Evolutionary conservation across 1,284 basidiomycete genomes (phyloP).

Genomic region (Rhodotorula sp.): DNA sequence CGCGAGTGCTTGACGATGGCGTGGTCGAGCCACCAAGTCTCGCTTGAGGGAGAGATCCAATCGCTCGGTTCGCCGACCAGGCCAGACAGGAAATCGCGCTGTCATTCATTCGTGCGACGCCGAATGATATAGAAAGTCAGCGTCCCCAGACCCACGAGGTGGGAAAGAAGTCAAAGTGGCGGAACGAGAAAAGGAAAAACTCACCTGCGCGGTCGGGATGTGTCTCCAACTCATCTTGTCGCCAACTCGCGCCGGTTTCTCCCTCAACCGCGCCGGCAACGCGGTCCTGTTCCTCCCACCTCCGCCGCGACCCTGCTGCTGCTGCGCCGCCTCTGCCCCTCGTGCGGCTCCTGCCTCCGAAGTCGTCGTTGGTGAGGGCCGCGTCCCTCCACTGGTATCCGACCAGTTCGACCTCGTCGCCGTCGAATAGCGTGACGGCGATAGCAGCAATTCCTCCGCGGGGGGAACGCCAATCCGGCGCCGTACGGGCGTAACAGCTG

Average conservation of each 20-base stretch:
- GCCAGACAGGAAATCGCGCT: conserved; percentile 23
- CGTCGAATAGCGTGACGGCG: not conserved
- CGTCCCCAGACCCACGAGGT: no score
- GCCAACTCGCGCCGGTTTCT: not conserved
- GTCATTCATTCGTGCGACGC: no score
- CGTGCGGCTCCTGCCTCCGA: no score
- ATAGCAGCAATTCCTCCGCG: not conserved
- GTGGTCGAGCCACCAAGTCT: conserved; percentile 35
- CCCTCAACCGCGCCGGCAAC: not conserved
- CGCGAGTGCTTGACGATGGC: conserved; percentile 18
- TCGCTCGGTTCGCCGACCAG: conserved; percentile 24
- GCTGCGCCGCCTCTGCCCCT: not conserved
- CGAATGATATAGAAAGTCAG: no score
- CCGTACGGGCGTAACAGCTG: not conserved
- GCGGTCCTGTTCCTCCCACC: not conserved
- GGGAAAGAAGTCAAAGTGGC: not conserved
- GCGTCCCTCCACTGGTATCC: no score
- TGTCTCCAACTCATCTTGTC: conserved; percentile 21
- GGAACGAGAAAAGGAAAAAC: not conserved
- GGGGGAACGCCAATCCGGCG: conserved; percentile 4
- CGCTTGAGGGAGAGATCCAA: conserved; percentile 20
- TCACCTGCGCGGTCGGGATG: conserved; percentile 2
- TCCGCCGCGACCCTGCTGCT: not conserved
- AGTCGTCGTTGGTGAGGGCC: no score
- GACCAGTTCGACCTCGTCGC: not conserved